These are phyloP conservation scores for Myochromella boudieri DNA, from an alignment of 768 basidiomycete species.

Conservation along the genomic window DNA sequence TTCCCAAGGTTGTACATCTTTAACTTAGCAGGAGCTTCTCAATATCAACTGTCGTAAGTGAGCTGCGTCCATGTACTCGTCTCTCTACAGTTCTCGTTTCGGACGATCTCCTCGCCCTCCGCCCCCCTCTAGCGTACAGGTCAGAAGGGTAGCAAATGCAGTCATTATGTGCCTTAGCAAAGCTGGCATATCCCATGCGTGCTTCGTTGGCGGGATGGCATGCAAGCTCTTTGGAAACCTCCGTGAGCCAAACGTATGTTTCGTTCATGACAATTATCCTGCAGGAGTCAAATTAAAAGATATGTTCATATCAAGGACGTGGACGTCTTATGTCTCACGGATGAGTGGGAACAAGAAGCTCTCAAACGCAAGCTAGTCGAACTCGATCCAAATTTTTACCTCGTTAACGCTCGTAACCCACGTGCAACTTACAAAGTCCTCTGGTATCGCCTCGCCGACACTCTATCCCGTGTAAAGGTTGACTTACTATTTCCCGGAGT, in stretches of 20 bases:
- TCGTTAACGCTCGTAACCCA: constrained; percentile 26
- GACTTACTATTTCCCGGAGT: constrained; percentile 18
- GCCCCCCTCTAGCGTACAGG: not conserved
- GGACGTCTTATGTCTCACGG: constrained; percentile 33
- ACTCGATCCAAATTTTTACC: constrained; percentile 25
- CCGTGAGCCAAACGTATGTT: constrained; percentile 7
- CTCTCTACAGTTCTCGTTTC: too few species aligned
- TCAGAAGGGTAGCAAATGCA: constrained; percentile 1
- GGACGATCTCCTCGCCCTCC: not conserved
- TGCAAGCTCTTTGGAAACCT: constrained; percentile 7
- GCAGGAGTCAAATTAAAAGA: too few species aligned
- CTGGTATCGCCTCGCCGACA: constrained; percentile 9
- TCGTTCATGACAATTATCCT: not conserved
- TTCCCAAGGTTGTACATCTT: too few species aligned
- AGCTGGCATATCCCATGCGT: constrained; percentile 3
- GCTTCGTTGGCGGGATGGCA: constrained; percentile 12
- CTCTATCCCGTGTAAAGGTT: constrained; percentile 12
- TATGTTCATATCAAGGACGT: constrained; percentile 28
- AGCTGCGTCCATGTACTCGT: too few species aligned
- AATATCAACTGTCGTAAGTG: too few species aligned
- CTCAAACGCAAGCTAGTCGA: constrained; percentile 29
- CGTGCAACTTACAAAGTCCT: constrained; percentile 31
- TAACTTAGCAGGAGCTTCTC: too few species aligned
- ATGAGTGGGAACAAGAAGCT: constrained; percentile 20
- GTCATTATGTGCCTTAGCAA: not conserved